Evolutionary conservation across 257 asterid genomes (phyloP), one percentile per base, ranked within the genome.

Genomic region (Ilex asprella): DNA sequence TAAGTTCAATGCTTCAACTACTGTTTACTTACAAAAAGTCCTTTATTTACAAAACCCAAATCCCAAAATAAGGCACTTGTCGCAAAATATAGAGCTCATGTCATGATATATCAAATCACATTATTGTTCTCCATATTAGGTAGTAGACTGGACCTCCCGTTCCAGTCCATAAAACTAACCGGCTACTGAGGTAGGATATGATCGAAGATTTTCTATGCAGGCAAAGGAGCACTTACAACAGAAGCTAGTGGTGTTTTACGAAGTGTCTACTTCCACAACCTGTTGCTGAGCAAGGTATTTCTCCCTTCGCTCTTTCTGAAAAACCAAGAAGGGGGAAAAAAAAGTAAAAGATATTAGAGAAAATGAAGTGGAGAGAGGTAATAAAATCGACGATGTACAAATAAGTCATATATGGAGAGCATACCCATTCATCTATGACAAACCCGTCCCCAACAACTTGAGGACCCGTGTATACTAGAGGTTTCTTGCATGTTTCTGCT

Each of bases 371-470:
- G 50, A 7, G 13, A 44, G 13, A 44, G 50, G 13, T 12, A 44
- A 44, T 44, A 7, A 44, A 44, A 8, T 12, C 11, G 13, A 44
- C 9, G 50, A 44, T 7, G 50, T 7, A 44, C 50, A 44, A 44
- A 7, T 11, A 6, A 11, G 47, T 6, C 47, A 41, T 6, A 41
- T 11, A 6, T 41, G 10, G 7, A 1, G 7, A 6, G 16, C 66
- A 51, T 67, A 67, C 72, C 72, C 72, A 67, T 60, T 67, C 72
- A 41, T 67, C 72, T 47, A 67, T 60, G 27, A 60, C 62, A 59
- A 67, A 35, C 14, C 72, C 61, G 39, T 67, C 72, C 51, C 67
- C 67, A 0, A 67, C 66, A 59, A 67, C 67, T 1, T 60, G 61
- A 2, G 72, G 55, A 16, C 72, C 67, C 10, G 66, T 60, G n/a